Evolutionary conservation across 1,284 basidiomycete genomes (phyloP), one percentile per base, ranked within the genome.

Genomic region (Ustilago shanxiensis): DNA sequence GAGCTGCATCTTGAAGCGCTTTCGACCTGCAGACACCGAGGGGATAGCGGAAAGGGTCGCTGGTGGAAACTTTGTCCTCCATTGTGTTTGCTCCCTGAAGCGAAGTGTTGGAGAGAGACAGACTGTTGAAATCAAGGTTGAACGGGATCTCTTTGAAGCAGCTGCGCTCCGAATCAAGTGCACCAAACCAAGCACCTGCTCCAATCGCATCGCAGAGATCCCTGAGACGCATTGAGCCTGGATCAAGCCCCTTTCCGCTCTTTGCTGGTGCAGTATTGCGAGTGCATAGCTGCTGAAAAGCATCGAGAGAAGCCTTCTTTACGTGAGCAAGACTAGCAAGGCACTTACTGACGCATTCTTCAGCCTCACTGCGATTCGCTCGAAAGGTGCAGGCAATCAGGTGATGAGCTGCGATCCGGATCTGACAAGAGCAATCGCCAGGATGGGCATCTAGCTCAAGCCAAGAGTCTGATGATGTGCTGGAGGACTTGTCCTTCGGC

Each of bases 351-450:
- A 49, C 4, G 13, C 7, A 5, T 4, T 3, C 22, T 49, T 49
- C 16, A 7, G 45, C 45, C 11, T 11, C 24, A 8, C 8, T 3
- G 3, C 14, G 3, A 6, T 49, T 6, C 16, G 45, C n/a, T 49
- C 14, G 18, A 26, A 49, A 49, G 6, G 45, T 20, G 22, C 45
- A 7, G 4, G 14, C 45, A 14, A 49, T 24, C 45, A 49, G 20
- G 45, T 49, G 45, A 13, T 5, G n/a, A 20, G 5, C 45, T 26
- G 45, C 45, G 3, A 14, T 3, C 8, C 45, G 9, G 20, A 49
- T 49, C 20, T 49, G 45, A 49, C 45, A 49, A 14, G 45, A 10
- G 20, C 45, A 49, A 24, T 49, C 45, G 6, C 45, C 45, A 49
- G 45, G 45, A 49, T 49, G 45, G 6, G 45, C 45, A 26, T 49